Base-by-base conservation (phyloP, 768 basidiomycete genomes). In the Suillus spraguei region DNA sequence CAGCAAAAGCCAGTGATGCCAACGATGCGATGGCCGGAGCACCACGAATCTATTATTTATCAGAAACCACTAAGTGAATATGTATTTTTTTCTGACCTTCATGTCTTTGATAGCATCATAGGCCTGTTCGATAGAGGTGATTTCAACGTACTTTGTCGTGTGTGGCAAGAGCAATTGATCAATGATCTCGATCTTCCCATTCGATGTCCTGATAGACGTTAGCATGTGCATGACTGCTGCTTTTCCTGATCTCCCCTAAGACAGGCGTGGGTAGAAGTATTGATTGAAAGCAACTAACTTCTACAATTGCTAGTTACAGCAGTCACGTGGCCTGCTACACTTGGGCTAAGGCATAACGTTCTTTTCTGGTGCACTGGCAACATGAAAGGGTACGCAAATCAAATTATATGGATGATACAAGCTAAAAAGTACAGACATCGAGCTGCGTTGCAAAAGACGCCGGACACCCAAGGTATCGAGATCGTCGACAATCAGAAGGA, bases 401-500 rank as follows among this genome's bases (percentile, higher is more conserved):
- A 32, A 33, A 16, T 22, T n/a, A 4, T 38, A 16, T 3, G 7
- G 11, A 6, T 42, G 28, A 52, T 41, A 5, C 17, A 50, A 16
- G 10, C 53, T 63, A 59, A 69, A 16, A 32, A 7, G 14, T 16
- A 11, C 46, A 97, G 95, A 88, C 66, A 91, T 99, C 70, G 89
- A 92, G 75, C 84, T 99, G 58, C 78, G 67, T 82, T 99, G 33
- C 97, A 99, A 78, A 96, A 94, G 80, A 90, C 88, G 4, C 85
- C 99, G 55, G 96, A 99, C 77, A 81, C 84, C 8, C 97, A 98
- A 65, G 96, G 95, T 5, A 83, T 98, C 39, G 95, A 99, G 77
- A 83, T 99, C 16, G 96, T 99, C 22, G 95, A 99, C 82, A 95
- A 95, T 78, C 96, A 98, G 82, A 99, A 98, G 80, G 97, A 99